Conservation (phyloP, 2,329 filamentous ascomycete species). For the Seiridium unicorne region DNA sequence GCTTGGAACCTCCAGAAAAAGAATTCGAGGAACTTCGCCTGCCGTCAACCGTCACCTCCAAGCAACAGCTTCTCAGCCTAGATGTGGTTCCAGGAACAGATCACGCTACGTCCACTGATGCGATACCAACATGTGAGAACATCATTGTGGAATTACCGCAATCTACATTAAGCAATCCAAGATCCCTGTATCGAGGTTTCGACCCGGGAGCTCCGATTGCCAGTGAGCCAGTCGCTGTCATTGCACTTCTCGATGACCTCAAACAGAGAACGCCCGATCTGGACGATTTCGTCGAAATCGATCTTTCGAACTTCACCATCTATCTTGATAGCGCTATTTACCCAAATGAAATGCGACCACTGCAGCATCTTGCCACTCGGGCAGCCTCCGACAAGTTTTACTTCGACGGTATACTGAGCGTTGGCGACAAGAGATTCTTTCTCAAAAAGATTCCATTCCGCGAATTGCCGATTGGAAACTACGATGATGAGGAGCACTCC, state of each 20-base stretch:
- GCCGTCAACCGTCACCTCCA: too few species aligned
- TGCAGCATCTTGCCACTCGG: constrained; percentile 49
- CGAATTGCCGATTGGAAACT: constrained; percentile 64
- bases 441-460: constrained; percentile 56
- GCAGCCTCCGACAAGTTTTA: constrained; percentile 36
- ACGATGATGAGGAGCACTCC: constrained; percentile 42
- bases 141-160: constrained; percentile 16
- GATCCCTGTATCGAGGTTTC: constrained; percentile 25
- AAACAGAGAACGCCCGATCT: constrained; percentile 12
- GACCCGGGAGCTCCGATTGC: constrained; percentile 17
- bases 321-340: constrained; percentile 42
- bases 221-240: constrained; percentile 30
- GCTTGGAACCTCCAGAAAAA: too few species aligned
- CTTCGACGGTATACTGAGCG: constrained; percentile 60
- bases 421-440: constrained; percentile 41
- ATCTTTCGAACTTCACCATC: constrained; percentile 57
- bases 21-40: too few species aligned
- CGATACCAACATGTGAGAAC: constrained; percentile 4
- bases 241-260: constrained; percentile 23
- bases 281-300: constrained; percentile 43
- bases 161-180: constrained; percentile 19
- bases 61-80: too few species aligned
- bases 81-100: neutral
- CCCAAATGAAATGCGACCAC: constrained; percentile 49
- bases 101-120: neutral